A percentile compares a stretch with the other conserved stretches of the same genome.
Conservation (phyloP, 106 monocot genomes). For the Dendrobium huoshanense region DNA sequence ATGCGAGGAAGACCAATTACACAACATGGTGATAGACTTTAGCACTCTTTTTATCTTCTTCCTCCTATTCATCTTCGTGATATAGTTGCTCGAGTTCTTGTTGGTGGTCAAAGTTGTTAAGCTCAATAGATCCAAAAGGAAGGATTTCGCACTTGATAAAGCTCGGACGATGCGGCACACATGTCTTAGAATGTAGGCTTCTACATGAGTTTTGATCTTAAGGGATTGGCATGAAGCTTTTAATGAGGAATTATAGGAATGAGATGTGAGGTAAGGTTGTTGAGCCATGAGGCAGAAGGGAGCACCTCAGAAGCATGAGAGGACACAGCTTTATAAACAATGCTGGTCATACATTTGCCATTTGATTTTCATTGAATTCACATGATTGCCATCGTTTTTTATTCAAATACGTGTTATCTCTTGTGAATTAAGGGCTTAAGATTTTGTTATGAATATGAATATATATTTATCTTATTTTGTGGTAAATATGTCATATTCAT, state of each 20-base stretch:
- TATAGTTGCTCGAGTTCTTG: conserved; percentile 8
- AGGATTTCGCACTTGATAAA: conserved; percentile 30
- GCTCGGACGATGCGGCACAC: conserved; percentile 30
- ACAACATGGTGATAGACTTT: conserved; percentile 15
- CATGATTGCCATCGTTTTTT: neutral
- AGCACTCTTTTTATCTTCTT: conserved; percentile 13
- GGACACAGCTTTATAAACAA: neutral
- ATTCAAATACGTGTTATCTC: neutral
- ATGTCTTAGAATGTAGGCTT: conserved; percentile 28
- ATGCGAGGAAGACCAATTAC: conserved; percentile 33
- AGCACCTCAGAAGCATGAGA: neutral
- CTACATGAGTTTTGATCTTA: neutral
- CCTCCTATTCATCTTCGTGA: conserved; percentile 22
- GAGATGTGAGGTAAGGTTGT: conserved; percentile 17
- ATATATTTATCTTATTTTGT: too few species aligned
- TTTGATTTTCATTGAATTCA: neutral
- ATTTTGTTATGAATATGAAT: too few species aligned
- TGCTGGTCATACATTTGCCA: neutral
- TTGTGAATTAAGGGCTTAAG: neutral
- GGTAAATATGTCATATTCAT: too few species aligned
- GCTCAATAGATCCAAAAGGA: conserved; percentile 22
- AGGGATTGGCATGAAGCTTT: conserved; percentile 4
- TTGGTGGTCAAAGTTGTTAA: neutral
- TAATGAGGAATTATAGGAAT: conserved; percentile 15
- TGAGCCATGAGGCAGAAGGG: conserved; percentile 29